Evolutionary conservation across 352 stramenopile genomes (phyloP).

Genomic region (Globisporangium sylvaticum): DNA sequence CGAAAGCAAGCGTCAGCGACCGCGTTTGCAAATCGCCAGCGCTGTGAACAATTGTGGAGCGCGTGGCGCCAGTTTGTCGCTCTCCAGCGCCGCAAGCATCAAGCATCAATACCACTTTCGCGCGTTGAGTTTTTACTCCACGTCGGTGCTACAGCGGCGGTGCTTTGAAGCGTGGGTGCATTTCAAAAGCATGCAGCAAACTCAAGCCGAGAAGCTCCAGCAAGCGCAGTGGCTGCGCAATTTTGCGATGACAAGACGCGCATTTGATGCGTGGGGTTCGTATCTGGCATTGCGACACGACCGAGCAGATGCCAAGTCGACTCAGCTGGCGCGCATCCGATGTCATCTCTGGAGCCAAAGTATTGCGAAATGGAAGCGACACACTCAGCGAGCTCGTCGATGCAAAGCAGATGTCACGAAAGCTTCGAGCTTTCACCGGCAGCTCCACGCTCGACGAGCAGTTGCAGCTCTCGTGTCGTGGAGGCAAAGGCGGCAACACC

Average conservation of each 20-base stretch:
- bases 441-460: neutral
- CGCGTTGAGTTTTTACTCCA: conserved; percentile 28
- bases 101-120: conserved; percentile 24
- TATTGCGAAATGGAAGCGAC: conserved; percentile 1
- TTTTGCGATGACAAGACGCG: neutral
- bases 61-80: conserved; percentile 21
- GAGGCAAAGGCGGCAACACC: conserved; percentile 8
- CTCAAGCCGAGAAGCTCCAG: neutral
- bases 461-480: conserved; percentile 14
- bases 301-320: neutral
- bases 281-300: neutral
- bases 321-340: neutral
- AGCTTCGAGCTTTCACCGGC: neutral
- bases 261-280: conserved; percentile 3
- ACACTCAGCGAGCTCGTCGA: neutral
- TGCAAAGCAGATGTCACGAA: neutral
- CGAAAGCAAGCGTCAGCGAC: neutral
- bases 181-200: conserved; percentile 5
- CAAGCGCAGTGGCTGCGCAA: neutral
- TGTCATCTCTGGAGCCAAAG: conserved; percentile 2
- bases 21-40: conserved; percentile 4
- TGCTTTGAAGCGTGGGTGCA: conserved; percentile 13
- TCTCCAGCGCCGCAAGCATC: conserved; percentile 20
- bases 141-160: conserved; percentile 22
- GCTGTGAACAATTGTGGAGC: conserved; percentile 15